Evolutionary conservation across 2,329 filamentous ascomycete species (phyloP), one percentile per base, ranked within the genome.

Genomic region (Pseudogymnoascus pannorum): DNA sequence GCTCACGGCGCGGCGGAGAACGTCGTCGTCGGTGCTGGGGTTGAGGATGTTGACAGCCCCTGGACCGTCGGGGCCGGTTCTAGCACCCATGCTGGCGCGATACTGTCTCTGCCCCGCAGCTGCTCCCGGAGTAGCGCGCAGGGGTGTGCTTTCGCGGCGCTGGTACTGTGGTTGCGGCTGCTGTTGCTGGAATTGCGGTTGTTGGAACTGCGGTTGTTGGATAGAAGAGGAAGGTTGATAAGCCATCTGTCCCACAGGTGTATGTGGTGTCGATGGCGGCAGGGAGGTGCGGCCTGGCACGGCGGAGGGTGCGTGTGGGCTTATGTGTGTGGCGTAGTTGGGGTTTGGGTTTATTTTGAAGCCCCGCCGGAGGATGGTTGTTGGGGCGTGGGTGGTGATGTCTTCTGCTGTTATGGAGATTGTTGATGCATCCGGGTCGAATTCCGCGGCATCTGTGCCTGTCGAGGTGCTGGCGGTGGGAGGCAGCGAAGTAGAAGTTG

Each of bases 341-440:
- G 88, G 87, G 71, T 97, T 97, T 4, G 91, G 88, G 62, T 92
- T 89, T 1, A 88, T 89, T 65, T 85, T 82, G 74, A 96, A 97
- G 1, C 85, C 85, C 51, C 89, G 87, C 63, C 88, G 88, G 66
- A 96, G 78, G 57, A 85, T 74, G 0, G 84, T 83, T 1, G 79
- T 80, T 1, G 84, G 84, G 1, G 81, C 84, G 22, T 85, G 87
- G 14, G 81, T 80, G 42, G 87, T 82, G 18, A 89, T 81, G 64
- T 78, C 68, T 26, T 71, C 68, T 57, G 71, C 68, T 24, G 20
- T 29, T 62, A 73, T 66, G 69, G 26, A 24, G 20, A 51, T 24
- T 3, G 24, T 48, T 6, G 24, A 26, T 6, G 58, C 72, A 65
- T 68, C 72, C 64, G 75, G 72, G 62, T 72, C 62, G 61, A 67